These are phyloP conservation scores for Beta corolliflora DNA, from an alignment of 179 eudicot genomes.

Conservation along the genomic window DNA sequence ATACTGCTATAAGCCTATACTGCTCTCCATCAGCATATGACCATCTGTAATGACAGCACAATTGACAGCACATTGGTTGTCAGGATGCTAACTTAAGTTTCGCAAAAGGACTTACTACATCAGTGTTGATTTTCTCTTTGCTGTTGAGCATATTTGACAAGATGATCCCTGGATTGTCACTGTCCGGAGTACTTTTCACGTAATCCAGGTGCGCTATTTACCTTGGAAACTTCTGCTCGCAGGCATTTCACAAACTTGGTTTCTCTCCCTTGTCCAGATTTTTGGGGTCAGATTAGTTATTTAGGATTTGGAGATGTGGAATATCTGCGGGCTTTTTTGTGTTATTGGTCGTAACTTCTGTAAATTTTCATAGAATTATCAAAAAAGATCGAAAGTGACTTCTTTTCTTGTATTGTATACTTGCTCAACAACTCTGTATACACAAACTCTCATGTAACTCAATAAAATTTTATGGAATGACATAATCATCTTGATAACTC, in stretches of 20 bases:
- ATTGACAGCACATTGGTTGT: neutral
- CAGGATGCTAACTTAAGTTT: neutral
- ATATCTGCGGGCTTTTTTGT: neutral
- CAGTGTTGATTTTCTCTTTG: conserved; percentile 3
- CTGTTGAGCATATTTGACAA: conserved; percentile 7
- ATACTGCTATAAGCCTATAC: neutral
- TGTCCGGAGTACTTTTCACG: neutral
- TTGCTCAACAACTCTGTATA: neutral
- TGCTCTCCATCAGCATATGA: neutral
- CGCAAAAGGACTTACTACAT: neutral
- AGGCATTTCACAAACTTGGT: neutral
- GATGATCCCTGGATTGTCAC: conserved; percentile 1
- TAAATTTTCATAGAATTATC: neutral
- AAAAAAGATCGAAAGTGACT: neutral
- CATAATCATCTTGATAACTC: neutral
- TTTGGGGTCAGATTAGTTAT: neutral
- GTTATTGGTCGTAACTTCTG: neutral
- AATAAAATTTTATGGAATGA: too few species aligned
- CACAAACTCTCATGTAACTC: neutral
- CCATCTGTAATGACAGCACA: neutral
- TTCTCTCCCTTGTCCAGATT: neutral
- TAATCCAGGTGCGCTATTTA: conserved; percentile 18
- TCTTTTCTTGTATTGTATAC: neutral
- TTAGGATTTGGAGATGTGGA: neutral
- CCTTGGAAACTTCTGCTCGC: conserved; percentile 17